Base-by-base conservation (phyloP, 805 yeast genomes). In the Yarrowia keelungensis region DNA sequence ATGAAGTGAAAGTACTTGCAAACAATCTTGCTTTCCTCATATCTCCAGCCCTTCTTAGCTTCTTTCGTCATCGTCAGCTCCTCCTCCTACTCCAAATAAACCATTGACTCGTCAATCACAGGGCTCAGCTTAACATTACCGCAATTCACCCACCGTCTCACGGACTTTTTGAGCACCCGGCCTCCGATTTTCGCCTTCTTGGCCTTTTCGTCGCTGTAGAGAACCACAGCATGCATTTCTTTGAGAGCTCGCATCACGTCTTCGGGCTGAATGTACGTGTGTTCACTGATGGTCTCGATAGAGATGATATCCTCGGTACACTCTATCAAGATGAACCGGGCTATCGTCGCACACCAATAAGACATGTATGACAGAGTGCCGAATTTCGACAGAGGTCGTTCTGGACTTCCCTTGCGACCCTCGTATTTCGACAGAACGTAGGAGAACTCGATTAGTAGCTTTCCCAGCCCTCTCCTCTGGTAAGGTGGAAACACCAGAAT, bases 401-500 rank as follows among this genome's bases (percentile, higher is more conserved):
- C 99, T 0, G 99, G 99, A 0, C 98, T 97, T 70, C 97, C 92
- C 1, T 85, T 77, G 22, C 81, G 73, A 39, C 85, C 86, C 51
- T 90, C 90, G 15, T 83, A 83, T 47, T 85, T 69, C 0, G 97
- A 91, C 22, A 93, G 76, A 39, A 83, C 87, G 75, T 94, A 95
- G 46, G 96, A 91, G 72, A 92, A 90, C 70, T 91, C 91, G 15
- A 95, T 91, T 47, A 95, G 76, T 11, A 91, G 80, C 5, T 91
- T 86, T 0, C 98, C 99, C 35, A 93, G 76, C 8, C 86, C 88
- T 49, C 84, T 83, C 69, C 91, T 82, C 76, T 94, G 98, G 76
- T 87, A 95, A 2, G 97, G 97, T 0, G 99, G 99, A 71, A 95
- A 90, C 3, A 92, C 87, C 72, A 95, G 82, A 12, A 95, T 90